Evolutionary conservation across 495 filamentous ascomycete genomes (phyloP).

Genomic region (Pyronema domesticum): DNA sequence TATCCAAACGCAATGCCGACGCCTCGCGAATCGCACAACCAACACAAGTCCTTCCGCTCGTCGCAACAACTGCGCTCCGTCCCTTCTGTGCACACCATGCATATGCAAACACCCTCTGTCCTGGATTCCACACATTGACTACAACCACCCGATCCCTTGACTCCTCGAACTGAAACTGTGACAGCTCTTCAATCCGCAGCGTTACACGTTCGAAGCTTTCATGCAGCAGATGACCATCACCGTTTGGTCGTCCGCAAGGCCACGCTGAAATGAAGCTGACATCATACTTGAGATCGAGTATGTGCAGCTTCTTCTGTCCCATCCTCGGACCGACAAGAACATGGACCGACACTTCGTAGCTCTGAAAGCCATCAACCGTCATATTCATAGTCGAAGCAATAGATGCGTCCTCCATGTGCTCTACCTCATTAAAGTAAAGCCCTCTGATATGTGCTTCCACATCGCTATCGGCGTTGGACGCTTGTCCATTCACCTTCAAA

Average conservation of each 20-base stretch:
- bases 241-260: not conserved
- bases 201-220: not conserved
- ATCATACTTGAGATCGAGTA: slow-evolving; percentile 1
- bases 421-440: not conserved
- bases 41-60: slow-evolving; percentile 44
- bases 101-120: slow-evolving; percentile 34
- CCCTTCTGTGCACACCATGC: slow-evolving; percentile 54
- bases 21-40: slow-evolving; percentile 55
- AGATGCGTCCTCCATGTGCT: not conserved
- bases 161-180: not conserved
- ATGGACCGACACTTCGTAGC: not conserved
- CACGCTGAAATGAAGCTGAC: slow-evolving; percentile 5
- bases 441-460: not conserved
- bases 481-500: not conserved
- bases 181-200: not conserved
- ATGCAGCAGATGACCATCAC: not conserved
- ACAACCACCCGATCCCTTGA: not conserved
- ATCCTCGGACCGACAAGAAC: not conserved
- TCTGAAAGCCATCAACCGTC: not conserved
- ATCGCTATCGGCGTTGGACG: not conserved
- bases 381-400: not conserved
- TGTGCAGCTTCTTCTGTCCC: not conserved
- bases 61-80: slow-evolving; percentile 48
- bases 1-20: slow-evolving; percentile 43
- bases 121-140: not conserved